Percentiles rank a stretch among this genome's conserved stretches.
Conservation (phyloP, 768 basidiomycete species). For the Tulasnella sp. region DNA sequence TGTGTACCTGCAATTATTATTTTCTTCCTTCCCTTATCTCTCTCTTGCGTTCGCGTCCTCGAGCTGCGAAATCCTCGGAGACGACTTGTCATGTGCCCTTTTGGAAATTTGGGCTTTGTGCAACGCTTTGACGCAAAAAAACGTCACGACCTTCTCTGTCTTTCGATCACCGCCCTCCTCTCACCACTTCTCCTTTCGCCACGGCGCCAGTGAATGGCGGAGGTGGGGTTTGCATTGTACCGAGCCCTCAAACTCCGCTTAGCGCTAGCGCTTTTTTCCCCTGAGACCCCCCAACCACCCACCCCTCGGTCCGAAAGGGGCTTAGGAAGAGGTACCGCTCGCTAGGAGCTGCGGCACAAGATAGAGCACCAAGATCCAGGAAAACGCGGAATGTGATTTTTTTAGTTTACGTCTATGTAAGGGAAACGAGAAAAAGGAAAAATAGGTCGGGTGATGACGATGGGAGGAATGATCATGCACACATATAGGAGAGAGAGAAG, state of each 20-base stretch:
- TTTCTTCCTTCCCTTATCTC: background rate
- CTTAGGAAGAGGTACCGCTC: background rate
- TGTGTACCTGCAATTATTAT: background rate
- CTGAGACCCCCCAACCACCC: background rate
- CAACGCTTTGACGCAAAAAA: background rate
- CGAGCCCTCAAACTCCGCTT: background rate
- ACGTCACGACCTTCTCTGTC: background rate
- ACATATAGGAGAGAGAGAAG: background rate
- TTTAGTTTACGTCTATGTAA: conserved; percentile 1
- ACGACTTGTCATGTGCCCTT: background rate
- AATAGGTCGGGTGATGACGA: too few species aligned
- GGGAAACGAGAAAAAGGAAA: background rate
- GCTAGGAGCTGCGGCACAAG: background rate
- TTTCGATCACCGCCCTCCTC: background rate
- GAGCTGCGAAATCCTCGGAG: conserved; percentile 15
- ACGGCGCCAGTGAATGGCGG: background rate
- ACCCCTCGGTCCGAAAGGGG: background rate
- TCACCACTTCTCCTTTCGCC: background rate
- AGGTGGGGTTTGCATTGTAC: background rate
- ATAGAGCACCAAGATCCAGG: background rate
- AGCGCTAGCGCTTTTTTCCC: background rate
- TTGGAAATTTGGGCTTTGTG: background rate
- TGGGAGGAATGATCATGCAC: background rate
- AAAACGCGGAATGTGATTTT: background rate
- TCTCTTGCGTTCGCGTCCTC: background rate